phyloP scores from a whole-genome alignment of 192 early-diverging fungal species.

The Phycomyces blakesleeanus region DNA sequence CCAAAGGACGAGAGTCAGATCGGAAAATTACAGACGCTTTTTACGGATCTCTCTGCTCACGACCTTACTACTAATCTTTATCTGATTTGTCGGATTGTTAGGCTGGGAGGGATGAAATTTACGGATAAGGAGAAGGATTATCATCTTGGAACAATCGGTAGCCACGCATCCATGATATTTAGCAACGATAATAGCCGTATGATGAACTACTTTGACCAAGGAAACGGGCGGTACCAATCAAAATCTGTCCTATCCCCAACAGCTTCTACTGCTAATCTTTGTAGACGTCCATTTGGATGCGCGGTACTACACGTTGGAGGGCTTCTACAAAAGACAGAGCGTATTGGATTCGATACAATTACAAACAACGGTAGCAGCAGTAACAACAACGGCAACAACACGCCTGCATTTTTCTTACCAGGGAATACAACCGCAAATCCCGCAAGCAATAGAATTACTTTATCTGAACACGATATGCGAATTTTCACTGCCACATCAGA shows the following conservation, averaged over 20 bases:
- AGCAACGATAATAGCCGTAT: conserved; percentile 6
- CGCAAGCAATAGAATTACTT: conserved; percentile 6
- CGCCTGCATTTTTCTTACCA: not conserved
- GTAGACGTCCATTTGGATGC: conserved; percentile 61
- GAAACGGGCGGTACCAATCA: not conserved
- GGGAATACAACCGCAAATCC: not conserved
- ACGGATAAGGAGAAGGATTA: conserved; percentile 44
- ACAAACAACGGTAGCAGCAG: not conserved
- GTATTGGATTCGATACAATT: not conserved
- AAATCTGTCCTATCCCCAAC: not conserved
- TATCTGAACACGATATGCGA: conserved; percentile 46
- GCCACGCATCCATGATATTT: conserved; percentile 26
- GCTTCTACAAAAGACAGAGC: conserved; percentile 37
- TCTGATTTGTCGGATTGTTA: conserved; percentile 59
- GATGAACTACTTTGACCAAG: conserved; percentile 5
- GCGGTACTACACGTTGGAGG: conserved; percentile 50
- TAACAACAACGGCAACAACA: conserved; percentile 2
- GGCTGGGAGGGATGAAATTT: conserved; percentile 60
- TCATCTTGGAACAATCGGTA: conserved; percentile 18
- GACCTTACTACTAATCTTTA: conserved; percentile 51
- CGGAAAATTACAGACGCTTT: conserved; percentile 51
- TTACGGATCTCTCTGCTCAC: conserved; percentile 51
- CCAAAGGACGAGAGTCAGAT: conserved; percentile 43
- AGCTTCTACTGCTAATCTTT: conserved; percentile 20
- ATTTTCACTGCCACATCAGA: conserved; percentile 51